Base-by-base conservation (phyloP, 805 yeast species). In the Komagataella pastoris region DNA sequence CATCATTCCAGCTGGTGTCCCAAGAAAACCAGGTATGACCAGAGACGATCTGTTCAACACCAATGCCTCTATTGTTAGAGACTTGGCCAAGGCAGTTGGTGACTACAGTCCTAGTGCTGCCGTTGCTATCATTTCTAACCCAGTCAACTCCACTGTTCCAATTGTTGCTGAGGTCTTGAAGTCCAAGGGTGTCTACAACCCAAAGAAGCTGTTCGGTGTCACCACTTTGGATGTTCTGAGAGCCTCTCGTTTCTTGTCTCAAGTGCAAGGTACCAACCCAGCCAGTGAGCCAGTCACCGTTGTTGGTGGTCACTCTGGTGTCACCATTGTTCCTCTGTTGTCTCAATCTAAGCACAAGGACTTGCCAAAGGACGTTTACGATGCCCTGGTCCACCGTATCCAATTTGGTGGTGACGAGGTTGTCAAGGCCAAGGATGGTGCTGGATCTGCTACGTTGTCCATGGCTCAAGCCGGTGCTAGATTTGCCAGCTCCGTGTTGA, bases 11-110 rank as follows among this genome's bases (percentile, higher is more conserved):
- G 97, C 97, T 53, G 97, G 97, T 76, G 95, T 90, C 54, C 97
- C 95, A 76, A 87, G 95, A 81, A 90, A 89, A 76, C 97, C 97
- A 60, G 97, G 97, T 70, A 90, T 90, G 97, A 88, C 97, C 65
- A 86, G 97, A 77, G 97, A 90, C 69, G 97, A 90, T 68, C 77
- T 90, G 63, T 90, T 90, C 83, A 84, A 87, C 77, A 90, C 95
- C 75, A 90, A 90, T 66, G 97, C 97, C 51, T 84, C 95, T 50
- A 90, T 90, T 69, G 97, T 90, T 57, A 83, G 93, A 68, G 96
- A 87, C 70, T 78, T 90, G 69, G 96, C 96, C 66, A 76, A 83
- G 71, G 85, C 89, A 51, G 80, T 80, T 61, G 96, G 95, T 55
- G 87, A 85, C 58, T 66, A 75, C 69, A 78, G 86, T 58, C 97